Conservation (phyloP, 192 early-diverging fungal genomes). For the Rhizophagus sp. region DNA sequence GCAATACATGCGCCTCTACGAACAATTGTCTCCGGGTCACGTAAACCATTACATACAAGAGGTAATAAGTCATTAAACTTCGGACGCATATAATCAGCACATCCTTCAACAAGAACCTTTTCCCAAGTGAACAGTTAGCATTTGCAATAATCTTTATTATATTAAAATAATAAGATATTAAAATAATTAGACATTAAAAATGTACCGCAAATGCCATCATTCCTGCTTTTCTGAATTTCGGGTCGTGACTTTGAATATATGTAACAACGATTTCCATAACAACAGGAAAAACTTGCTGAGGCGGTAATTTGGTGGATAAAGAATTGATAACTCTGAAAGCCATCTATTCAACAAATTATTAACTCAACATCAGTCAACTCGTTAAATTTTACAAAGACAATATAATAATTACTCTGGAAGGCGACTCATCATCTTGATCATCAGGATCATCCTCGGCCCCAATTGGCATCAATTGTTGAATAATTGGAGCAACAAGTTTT, state of each 20-base stretch:
- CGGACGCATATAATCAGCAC: slow-evolving; percentile 80
- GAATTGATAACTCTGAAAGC: slow-evolving; percentile 72
- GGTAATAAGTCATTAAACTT: slow-evolving; percentile 78
- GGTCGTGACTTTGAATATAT: slow-evolving; percentile 79
- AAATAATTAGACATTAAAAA: background rate
- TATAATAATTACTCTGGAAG: slow-evolving; percentile 50
- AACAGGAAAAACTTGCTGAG: slow-evolving; percentile 84
- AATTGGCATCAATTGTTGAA: slow-evolving; percentile 81
- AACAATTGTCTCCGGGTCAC: slow-evolving; percentile 77
- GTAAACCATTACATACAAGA: slow-evolving; percentile 74
- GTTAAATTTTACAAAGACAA: background rate
- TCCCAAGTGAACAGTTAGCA: slow-evolving; percentile 2
- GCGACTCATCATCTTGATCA: slow-evolving; percentile 81
- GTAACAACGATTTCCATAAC: slow-evolving; percentile 69
- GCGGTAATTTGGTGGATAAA: slow-evolving; percentile 80
- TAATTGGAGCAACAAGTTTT: slow-evolving; percentile 78
- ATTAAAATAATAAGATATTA: background rate
- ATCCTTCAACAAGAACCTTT: slow-evolving; percentile 75
- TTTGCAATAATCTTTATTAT: background rate
- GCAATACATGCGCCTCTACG: slow-evolving; percentile 89
- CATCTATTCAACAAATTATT: slow-evolving; percentile 30
- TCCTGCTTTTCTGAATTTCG: slow-evolving; percentile 77
- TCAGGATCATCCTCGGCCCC: slow-evolving; percentile 79
- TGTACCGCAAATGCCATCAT: slow-evolving; percentile 81
- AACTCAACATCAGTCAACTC: slow-evolving; percentile 2